A percentile compares a stretch with the other conserved stretches of the same genome.
These are phyloP conservation scores for Ganoderma sinense DNA, from an alignment of 1,284 basidiomycete species.

Conservation along the genomic window DNA sequence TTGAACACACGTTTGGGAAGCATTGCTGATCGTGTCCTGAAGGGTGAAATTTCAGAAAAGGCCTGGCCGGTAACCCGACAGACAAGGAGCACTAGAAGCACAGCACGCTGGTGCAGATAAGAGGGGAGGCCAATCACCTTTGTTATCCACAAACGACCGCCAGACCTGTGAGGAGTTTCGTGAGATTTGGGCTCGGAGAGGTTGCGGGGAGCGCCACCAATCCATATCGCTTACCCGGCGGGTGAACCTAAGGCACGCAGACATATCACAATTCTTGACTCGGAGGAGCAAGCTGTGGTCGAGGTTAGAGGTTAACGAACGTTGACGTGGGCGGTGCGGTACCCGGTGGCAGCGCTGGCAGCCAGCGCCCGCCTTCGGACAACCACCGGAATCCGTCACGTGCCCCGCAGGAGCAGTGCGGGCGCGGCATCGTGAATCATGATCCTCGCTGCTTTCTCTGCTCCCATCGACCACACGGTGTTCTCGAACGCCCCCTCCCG, in stretches of 20 bases:
- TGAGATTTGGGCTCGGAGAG: neutral
- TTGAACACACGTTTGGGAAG: slow-evolving; percentile 71
- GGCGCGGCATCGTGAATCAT: no score
- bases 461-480: neutral
- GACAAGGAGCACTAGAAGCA: slow-evolving; percentile 9
- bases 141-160: slow-evolving; percentile 79
- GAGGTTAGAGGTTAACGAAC: neutral
- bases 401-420: neutral
- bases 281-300: neutral
- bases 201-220: neutral
- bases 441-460: neutral
- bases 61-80: neutral
- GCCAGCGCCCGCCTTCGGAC: neutral
- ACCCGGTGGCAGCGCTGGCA: neutral
- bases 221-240: slow-evolving; percentile 25
- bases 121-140: slow-evolving; percentile 51
- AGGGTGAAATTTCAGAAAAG: neutral
- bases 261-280: slow-evolving; percentile 20
- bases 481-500: neutral
- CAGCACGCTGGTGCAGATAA: neutral
- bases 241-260: slow-evolving; percentile 34
- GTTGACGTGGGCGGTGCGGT: neutral
- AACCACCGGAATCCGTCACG: neutral
- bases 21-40: slow-evolving; percentile 80
- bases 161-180: slow-evolving; percentile 64